phyloP scores from a whole-genome alignment of 1,284 basidiomycete species.

The Lentinula novae-zelandiae region DNA sequence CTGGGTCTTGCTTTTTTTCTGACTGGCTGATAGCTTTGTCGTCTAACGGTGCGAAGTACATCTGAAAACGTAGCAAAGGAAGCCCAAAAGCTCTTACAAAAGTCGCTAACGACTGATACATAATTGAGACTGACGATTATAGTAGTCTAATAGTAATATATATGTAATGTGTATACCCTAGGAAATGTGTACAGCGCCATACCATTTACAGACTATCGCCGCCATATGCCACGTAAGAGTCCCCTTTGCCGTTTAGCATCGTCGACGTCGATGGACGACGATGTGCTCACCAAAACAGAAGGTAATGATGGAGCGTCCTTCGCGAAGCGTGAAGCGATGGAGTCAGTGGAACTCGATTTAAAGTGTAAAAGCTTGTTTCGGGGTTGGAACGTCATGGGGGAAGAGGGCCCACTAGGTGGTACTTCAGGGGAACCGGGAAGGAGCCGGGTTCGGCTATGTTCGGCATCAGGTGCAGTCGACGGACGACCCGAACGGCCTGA shows the following conservation, averaged over 20 bases:
- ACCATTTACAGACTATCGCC: slow-evolving; percentile 10
- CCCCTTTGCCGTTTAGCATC: slow-evolving; percentile 25
- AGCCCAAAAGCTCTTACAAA: slow-evolving; percentile 68
- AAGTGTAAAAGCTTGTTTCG: slow-evolving; percentile 23
- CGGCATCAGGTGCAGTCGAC: slow-evolving; percentile 37
- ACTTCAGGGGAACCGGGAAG: slow-evolving; percentile 16
- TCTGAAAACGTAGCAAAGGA: slow-evolving; percentile 89
- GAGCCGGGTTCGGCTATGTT: slow-evolving; percentile 21
- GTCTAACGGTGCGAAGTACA: slow-evolving; percentile 92
- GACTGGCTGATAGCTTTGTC: slow-evolving; percentile 65
- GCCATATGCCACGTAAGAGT: slow-evolving; percentile 26
- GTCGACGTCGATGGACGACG: slow-evolving; percentile 9
- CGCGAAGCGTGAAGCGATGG: slow-evolving; percentile 29
- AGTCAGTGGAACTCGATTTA: slow-evolving; percentile 45
- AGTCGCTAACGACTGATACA: slow-evolving; percentile 37
- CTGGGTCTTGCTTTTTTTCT: background rate
- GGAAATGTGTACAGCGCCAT: slow-evolving; percentile 1
- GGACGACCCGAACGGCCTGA: slow-evolving; percentile 31
- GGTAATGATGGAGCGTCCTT: background rate
- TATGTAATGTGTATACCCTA: slow-evolving; percentile 11
- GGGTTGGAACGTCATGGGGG: slow-evolving; percentile 13
- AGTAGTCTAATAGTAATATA: slow-evolving; percentile 2
- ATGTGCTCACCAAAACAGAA: background rate
- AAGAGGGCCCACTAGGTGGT: slow-evolving; percentile 12
- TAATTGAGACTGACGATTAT: background rate